Evolutionary conservation across 345 rosid species (phyloP).

Genomic region (Geranium brycei): DNA sequence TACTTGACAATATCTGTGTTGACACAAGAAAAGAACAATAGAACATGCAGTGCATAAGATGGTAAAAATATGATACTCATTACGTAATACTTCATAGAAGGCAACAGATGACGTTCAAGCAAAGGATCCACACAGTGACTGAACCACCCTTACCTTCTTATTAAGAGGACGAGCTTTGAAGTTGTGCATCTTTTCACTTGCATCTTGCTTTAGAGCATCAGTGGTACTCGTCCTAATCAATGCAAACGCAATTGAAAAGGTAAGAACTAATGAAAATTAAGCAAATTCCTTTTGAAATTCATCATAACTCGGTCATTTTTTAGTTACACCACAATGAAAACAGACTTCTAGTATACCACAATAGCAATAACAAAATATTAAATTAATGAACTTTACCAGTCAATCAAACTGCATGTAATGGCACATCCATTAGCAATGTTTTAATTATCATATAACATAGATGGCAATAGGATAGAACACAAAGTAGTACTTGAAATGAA

Average conservation of each 20-base stretch:
- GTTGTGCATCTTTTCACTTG: slow-evolving; percentile 17
- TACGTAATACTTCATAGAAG: too few species aligned
- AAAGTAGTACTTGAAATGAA: not conserved
- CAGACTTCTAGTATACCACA: not conserved
- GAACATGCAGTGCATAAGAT: too few species aligned
- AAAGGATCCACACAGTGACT: slow-evolving; percentile 5
- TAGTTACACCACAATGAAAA: not conserved
- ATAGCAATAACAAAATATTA: not conserved
- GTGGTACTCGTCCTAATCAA: slow-evolving; percentile 30
- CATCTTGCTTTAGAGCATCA: slow-evolving; percentile 31
- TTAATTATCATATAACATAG: not conserved
- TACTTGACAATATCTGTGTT: slow-evolving; percentile 63
- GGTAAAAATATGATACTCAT: not conserved
- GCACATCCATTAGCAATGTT: not conserved
- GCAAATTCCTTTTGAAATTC: not conserved
- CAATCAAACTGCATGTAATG: too few species aligned
- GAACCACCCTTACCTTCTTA: slow-evolving; percentile 44
- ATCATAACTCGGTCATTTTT: not conserved
- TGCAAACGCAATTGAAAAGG: not conserved
- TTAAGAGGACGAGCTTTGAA: slow-evolving; percentile 60
- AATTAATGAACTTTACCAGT: not conserved
- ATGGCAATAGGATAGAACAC: not conserved
- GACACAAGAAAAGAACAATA: not conserved
- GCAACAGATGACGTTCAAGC: not conserved
- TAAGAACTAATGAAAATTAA: not conserved